Evolutionary conservation across 2,329 filamentous ascomycete genomes (phyloP), one percentile per base, ranked within the genome.

Genomic region (Cytospora schulzeri): DNA sequence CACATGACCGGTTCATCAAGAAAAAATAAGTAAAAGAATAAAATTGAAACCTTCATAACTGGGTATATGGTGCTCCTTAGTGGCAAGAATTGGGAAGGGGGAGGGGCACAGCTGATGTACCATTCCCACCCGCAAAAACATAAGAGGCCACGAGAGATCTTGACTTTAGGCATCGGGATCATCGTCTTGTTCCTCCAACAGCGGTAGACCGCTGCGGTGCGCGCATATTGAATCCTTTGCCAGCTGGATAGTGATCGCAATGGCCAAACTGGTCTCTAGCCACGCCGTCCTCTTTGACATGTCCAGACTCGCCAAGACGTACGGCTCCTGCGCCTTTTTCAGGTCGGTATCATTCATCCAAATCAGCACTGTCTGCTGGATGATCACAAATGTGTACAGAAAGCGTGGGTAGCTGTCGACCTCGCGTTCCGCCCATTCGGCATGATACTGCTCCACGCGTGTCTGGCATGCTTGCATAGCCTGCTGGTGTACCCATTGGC

Each of bases 281-380:
- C 75, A 77, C 38, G 70, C 70, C 14, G 73, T 72, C 33, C 71
- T 70, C 12, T 70, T 68, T 17, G 74, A 76, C 65, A 77, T 67
- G 57, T 71, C 70, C 57, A 76, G 66, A 60, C 73, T 69, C 26
- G 73, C 72, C 11, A 76, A 68, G 33, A 76, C 73, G 67, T 60
- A 52, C 14, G 62, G 55, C 26, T 67, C 63, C 17, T n/a, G 28
- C 38, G 38, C 31, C n/a, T 56, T 24, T 6, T 58, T 51, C 9
- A 26, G 17, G 6, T 57, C 59, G 14, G 65, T 67, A 29, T 85
- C 85, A 26, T 80, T 75, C 60, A 83, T 86, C 19, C 74, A 69
- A 24, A 77, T 68, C 62, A 76, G 69, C 15, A 76, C 73, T 75
- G 85, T 71, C 80, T 87, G 75, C 74, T 85, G 66, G 75, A 77